A percentile compares a stretch with the other conserved stretches of the same genome.
Evolutionary conservation across 148 eudicot species (phyloP).

Genomic region (Suaeda aralocaspica): DNA sequence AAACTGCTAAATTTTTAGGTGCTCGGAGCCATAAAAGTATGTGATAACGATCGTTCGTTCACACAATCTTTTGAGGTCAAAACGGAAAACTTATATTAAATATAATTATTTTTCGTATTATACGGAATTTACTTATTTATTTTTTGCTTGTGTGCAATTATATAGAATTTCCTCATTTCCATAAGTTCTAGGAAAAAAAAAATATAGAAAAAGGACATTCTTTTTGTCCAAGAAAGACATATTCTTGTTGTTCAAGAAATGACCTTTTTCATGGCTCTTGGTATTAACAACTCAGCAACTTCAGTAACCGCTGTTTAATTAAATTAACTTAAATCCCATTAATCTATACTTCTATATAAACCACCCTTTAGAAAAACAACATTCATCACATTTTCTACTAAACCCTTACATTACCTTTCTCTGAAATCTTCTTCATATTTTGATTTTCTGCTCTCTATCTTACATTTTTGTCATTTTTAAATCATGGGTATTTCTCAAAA

Average conservation of each 20-base stretch:
- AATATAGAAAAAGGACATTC: neutral
- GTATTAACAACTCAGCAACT: constrained; percentile 17
- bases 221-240: constrained; percentile 23
- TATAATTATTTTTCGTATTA: no score
- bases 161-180: no score
- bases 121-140: no score
- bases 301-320: constrained; percentile 8
- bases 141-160: no score
- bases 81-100: no score
- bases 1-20: no score
- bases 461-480: neutral
- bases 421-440: neutral
- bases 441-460: neutral
- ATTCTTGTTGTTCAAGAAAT: neutral
- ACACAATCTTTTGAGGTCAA: no score
- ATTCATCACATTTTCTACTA: neutral
- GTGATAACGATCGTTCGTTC: no score
- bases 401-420: neutral
- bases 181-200: constrained; percentile 13
- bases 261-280: neutral
- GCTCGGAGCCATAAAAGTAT: no score
- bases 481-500: constrained; percentile 23
- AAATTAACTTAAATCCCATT: neutral
- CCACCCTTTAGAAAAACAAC: neutral
- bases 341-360: constrained; percentile 2